phyloP scores from a whole-genome alignment of 352 stramenopile species.

The Phytopythium helicoides region DNA sequence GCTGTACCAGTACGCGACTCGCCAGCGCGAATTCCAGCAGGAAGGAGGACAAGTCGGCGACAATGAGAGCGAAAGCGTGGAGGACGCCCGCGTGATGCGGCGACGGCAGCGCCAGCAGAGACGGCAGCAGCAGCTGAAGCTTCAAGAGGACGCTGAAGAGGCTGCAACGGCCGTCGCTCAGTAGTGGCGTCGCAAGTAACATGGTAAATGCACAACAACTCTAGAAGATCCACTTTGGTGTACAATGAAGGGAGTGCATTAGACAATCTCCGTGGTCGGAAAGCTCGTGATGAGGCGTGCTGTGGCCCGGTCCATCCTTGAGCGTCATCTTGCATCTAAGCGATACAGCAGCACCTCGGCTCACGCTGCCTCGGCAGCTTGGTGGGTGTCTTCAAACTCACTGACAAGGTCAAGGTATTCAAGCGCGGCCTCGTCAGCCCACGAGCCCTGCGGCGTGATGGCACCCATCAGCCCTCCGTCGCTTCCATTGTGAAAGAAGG shows the following conservation, averaged over 20 bases:
- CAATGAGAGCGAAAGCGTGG: background rate
- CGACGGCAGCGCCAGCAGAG: slow-evolving; percentile 1
- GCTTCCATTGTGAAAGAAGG: slow-evolving; percentile 30
- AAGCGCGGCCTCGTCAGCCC: slow-evolving; percentile 57
- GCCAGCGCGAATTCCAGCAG: slow-evolving; percentile 14
- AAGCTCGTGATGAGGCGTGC: too few species aligned
- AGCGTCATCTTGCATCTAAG: too few species aligned
- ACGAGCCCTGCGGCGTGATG: slow-evolving; percentile 40
- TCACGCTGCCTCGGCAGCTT: background rate
- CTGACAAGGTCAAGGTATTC: slow-evolving; percentile 57
- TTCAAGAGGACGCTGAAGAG: background rate
- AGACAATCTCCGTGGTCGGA: too few species aligned
- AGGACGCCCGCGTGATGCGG: background rate
- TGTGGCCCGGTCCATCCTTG: too few species aligned
- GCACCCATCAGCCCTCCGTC: slow-evolving; percentile 2
- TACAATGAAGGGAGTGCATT: too few species aligned
- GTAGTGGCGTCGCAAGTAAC: background rate
- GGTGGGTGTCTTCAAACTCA: slow-evolving; percentile 23
- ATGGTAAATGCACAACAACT: background rate
- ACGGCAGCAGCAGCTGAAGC: slow-evolving; percentile 1
- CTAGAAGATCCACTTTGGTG: too few species aligned
- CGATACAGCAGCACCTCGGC: background rate
- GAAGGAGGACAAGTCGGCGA: slow-evolving; percentile 10
- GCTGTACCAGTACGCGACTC: slow-evolving; percentile 72
- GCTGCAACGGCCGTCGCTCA: background rate